These are phyloP conservation scores for Metschnikowia cerradonensis DNA, from an alignment of 805 yeast genomes.

Conservation along the genomic window DNA sequence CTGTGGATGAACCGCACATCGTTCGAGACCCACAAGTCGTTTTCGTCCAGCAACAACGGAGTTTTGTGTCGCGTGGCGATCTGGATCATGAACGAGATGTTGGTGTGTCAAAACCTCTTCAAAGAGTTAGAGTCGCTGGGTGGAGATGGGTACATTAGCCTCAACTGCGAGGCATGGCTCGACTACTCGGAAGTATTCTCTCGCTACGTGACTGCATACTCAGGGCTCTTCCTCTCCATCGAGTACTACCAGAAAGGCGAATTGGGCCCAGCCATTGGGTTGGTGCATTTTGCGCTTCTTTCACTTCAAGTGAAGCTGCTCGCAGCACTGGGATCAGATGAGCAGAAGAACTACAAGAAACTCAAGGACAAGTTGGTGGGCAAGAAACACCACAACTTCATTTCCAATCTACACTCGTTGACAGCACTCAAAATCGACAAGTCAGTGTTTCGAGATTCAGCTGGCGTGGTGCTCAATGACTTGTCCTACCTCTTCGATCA, in stretches of 20 bases:
- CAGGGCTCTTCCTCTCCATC: slow-evolving; percentile 42
- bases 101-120: slow-evolving; percentile 20
- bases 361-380: slow-evolving; percentile 26
- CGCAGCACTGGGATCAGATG: not conserved
- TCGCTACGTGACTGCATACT: slow-evolving; percentile 39
- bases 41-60: slow-evolving; percentile 29
- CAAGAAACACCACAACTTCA: slow-evolving; percentile 29
- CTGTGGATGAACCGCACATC: slow-evolving; percentile 33
- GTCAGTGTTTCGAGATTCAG: slow-evolving; percentile 30
- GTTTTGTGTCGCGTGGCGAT: slow-evolving; percentile 45
- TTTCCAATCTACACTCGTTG: slow-evolving; percentile 30
- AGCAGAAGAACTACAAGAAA: slow-evolving; percentile 10
- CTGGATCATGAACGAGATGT: slow-evolving; percentile 33
- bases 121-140: slow-evolving; percentile 1
- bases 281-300: slow-evolving; percentile 35
- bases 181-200: slow-evolving; percentile 29
- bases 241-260: slow-evolving; percentile 43
- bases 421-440: slow-evolving; percentile 33
- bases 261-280: slow-evolving; percentile 46
- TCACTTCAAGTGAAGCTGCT: slow-evolving; percentile 32
- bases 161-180: slow-evolving; percentile 21
- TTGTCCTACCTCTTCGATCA: slow-evolving; percentile 39
- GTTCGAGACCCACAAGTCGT: slow-evolving; percentile 7
- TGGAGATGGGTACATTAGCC: not conserved
- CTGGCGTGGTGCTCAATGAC: slow-evolving; percentile 35